Evolutionary conservation across 148 eudicot genomes (phyloP), one percentile per base, ranked within the genome.

Genomic region (Rhododendron molle): DNA sequence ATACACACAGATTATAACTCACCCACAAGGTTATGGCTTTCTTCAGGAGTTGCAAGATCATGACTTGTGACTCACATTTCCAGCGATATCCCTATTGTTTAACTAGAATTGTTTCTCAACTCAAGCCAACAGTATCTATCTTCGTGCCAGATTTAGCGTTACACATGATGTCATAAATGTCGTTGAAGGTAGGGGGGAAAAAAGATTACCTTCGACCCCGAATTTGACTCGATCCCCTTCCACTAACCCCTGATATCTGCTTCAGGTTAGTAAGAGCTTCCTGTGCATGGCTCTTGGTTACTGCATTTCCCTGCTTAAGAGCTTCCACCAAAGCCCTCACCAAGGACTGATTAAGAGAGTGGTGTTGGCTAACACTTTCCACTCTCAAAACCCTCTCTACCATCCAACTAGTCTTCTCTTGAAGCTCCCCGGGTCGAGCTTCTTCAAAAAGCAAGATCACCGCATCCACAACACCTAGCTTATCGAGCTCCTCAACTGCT

Each of bases 261-360:
- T 88, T 88, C 7, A 93, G 81, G 85, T 90, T 89, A 14, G 96
- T 93, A 30, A 93, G 92, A 28, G 93, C 93, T 87, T 90, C 94
- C 87, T 91, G 92, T 76, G 96, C 92, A 87, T 88, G 88, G 38
- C 82, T 90, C 86, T 89, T 90, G 8, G 93, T 90, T 46, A 87
- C 84, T 21, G 92, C 83, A 78, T 86, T 91, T 49, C 96, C 96
- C 74, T 90, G 90, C 88, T 90, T 92, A 34, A 93, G 83, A 26
- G 96, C 92, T 87, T 93, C 96, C 67, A 90, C 93, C 83, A 93
- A 87, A 79, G 96, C 94, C 88, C 89, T 86, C 44, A 93, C 93
- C 83, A 91, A 77, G 11, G 92, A 71, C 87, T 93, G 92, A 30
- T 93, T 87, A 13, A 90, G 87, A 4, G 92, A 84, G 56, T 88